phyloP scores from a whole-genome alignment of 208 protist genomes.

The Leishmania guyanensis region DNA sequence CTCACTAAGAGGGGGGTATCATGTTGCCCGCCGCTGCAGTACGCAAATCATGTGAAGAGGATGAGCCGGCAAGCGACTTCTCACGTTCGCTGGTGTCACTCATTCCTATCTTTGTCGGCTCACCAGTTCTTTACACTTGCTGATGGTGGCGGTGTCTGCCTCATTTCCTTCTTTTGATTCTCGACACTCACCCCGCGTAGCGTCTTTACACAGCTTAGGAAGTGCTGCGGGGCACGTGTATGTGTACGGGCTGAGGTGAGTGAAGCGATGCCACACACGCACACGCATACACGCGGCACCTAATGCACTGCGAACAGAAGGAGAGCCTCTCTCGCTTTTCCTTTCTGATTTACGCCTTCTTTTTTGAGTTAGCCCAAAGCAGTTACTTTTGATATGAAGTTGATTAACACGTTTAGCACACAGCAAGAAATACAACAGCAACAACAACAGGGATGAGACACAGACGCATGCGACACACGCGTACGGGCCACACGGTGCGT shows the following conservation, averaged over 20 bases:
- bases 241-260: not conserved
- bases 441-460: not conserved
- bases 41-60: conserved; percentile 4
- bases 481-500: not conserved
- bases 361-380: not conserved
- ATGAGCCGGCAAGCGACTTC: not conserved
- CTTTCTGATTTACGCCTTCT: not conserved
- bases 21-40: not conserved
- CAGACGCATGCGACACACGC: not conserved
- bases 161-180: not conserved
- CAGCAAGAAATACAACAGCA: not conserved
- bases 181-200: not conserved
- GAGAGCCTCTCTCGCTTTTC: not conserved
- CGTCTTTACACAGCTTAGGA: conserved; percentile 15
- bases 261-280: not conserved
- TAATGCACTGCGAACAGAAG: conserved; percentile 3
- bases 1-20: conserved; percentile 44
- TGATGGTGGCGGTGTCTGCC: not conserved
- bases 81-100: not conserved
- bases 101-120: not conserved
- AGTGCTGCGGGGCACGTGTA: not conserved
- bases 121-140: conserved; percentile 6
- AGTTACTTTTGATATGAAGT: not conserved
- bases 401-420: not conserved
- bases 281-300: not conserved